Evolutionary conservation across 176 grass and related monocot genomes (phyloP), one percentile per base, ranked within the genome.

Genomic region (Bonia amplexicaulis): DNA sequence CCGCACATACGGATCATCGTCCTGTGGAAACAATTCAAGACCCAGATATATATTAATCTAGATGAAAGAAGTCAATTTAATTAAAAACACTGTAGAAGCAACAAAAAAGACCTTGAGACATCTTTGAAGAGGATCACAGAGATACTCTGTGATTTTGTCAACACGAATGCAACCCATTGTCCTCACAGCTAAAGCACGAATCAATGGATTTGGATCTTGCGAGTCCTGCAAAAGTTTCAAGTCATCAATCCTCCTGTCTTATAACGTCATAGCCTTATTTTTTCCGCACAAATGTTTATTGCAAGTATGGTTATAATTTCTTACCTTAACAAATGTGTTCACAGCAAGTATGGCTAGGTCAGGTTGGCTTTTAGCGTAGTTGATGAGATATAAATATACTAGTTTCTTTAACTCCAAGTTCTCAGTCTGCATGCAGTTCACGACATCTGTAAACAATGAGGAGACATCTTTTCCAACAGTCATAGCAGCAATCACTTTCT

Each of bases 101-200:
- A 60, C 3, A 68, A 15, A 35, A 61, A 88, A 64, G 39, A 98
- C 96, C 96, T 99, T 99, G 45, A 99, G 96, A 59, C 96, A 99
- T 94, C 96, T 94, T 84, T 96, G 96, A 87, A 99, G 93, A 69
- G 96, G 96, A 88, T 99, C 96, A 49, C 96, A 99, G 6, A 99
- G 88, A 87, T 99, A 99, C 81, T 99, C 96, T 59, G 96, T 99
- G 65, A 99, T 99, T 91, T 99, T 99, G 66, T 99, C 96, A 66
- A 99, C 93, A 71, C 96, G 93, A 73, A 99, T 99, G 82, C 96
- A 99, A 41, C 96, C 96, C 96, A 99, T 99, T 86, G 96, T 99
- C 86, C 96, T 94, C 81, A 99, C 96, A 75, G 96, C 96, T 79
- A 99, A 91, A 81, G 96, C 96, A 82, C 96, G 91, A 89, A 99